Evolutionary conservation across 2,329 filamentous ascomycete species (phyloP).

Genomic region (Pseudopithomyces maydicus): DNA sequence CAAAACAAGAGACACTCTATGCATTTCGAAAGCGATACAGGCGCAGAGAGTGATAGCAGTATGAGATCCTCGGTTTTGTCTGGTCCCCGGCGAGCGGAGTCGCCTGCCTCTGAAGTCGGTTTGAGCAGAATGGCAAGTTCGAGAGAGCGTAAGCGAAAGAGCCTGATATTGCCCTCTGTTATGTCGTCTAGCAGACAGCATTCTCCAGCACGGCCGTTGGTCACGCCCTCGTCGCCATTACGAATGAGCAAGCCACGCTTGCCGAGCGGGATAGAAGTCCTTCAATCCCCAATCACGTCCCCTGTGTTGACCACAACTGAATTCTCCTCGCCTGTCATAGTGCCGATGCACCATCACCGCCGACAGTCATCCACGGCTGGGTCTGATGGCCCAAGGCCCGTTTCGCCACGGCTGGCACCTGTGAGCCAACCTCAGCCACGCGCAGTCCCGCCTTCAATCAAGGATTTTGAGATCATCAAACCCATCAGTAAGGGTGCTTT

Average conservation of each 20-base stretch:
- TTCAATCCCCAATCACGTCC: constrained; percentile 86
- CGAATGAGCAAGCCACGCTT: constrained; percentile 82
- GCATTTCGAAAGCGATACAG: constrained; percentile 80
- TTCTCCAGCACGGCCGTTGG: constrained; percentile 78
- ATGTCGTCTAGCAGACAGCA: constrained; percentile 78
- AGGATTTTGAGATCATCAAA: constrained; percentile 99
- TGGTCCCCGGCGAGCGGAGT: constrained; percentile 77
- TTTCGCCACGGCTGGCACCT: constrained; percentile 81
- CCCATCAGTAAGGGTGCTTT: constrained; percentile 99
- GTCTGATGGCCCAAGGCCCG: constrained; percentile 69
- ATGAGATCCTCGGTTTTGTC: constrained; percentile 80
- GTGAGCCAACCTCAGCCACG: constrained; percentile 82
- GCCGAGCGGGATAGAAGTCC: constrained; percentile 63
- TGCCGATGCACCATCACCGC: constrained; percentile 70
- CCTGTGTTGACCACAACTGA: constrained; percentile 85
- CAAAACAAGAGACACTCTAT: constrained; percentile 78
- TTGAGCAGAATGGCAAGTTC: constrained; percentile 78
- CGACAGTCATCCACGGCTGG: constrained; percentile 90
- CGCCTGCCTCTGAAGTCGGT: constrained; percentile 85
- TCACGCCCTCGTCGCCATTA: constrained; percentile 81
- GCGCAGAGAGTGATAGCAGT: constrained; percentile 86
- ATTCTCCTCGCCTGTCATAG: constrained; percentile 73
- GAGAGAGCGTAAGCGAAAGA: constrained; percentile 83
- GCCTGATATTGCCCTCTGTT: constrained; percentile 79
- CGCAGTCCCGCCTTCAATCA: constrained; percentile 92